phyloP scores from a whole-genome alignment of 202 grass and related monocot species.

The Zoysia matrella region DNA sequence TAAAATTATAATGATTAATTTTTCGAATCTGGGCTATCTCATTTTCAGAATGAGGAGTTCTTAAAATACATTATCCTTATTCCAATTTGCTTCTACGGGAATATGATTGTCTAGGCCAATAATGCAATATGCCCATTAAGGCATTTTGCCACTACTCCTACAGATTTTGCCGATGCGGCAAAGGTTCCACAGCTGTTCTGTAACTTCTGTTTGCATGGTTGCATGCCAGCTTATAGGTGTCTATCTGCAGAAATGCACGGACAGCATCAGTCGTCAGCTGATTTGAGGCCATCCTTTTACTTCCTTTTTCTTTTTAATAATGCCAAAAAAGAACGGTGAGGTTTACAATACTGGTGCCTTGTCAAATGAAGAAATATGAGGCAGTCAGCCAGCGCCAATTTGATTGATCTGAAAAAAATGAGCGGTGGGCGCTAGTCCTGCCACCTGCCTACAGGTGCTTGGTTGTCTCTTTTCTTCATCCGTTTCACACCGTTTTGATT shows the following conservation, averaged over 20 bases:
- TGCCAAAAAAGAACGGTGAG: constrained; percentile 42
- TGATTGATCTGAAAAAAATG: constrained; percentile 32
- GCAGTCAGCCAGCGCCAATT: constrained; percentile 16
- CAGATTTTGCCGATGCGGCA: constrained; percentile 25
- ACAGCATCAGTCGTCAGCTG: constrained; percentile 32
- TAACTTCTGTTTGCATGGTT: neutral
- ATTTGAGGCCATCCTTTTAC: constrained; percentile 43
- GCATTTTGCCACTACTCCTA: constrained; percentile 22
- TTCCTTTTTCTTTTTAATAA: neutral
- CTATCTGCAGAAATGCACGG: constrained; percentile 35
- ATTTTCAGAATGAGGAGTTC: too few species aligned
- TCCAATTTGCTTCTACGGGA: too few species aligned
- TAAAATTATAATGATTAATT: too few species aligned
- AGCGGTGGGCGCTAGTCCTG: constrained; percentile 25
- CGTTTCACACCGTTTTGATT: constrained; percentile 7
- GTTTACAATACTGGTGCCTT: constrained; percentile 30
- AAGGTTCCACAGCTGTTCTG: constrained; percentile 40
- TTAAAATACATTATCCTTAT: too few species aligned
- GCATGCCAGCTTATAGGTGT: constrained; percentile 28
- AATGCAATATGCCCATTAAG: constrained; percentile 28
- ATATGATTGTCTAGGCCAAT: neutral
- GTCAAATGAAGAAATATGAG: constrained; percentile 42
- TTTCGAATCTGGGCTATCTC: too few species aligned
- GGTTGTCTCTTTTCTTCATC: constrained; percentile 30
- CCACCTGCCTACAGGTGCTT: constrained; percentile 6